phyloP scores from a whole-genome alignment of 2,329 filamentous ascomycete genomes.

The Aspergillus sergii region DNA sequence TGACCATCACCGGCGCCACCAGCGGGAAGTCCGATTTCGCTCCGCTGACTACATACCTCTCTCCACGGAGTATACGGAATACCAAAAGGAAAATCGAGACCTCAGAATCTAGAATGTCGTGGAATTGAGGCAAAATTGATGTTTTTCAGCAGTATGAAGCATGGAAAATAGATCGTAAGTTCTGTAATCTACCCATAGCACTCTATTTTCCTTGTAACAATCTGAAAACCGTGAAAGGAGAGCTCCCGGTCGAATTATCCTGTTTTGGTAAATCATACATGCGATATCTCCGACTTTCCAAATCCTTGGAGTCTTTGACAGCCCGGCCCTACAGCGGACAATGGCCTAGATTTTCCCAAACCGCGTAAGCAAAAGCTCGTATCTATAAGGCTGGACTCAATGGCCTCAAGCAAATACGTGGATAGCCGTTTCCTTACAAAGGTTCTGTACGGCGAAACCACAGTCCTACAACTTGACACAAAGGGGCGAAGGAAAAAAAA shows the following conservation, averaged over 20 bases:
- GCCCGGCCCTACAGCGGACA: neutral
- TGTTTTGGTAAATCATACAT: neutral
- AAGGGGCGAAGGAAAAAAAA: neutral
- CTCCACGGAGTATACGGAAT: neutral
- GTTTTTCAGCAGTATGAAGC: neutral
- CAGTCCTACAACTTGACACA: neutral
- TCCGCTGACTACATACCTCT: neutral
- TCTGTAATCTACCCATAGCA: neutral
- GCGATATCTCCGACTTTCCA: neutral
- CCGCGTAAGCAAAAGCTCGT: neutral
- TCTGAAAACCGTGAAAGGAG: neutral
- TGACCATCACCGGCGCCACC: neutral
- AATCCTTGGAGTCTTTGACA: neutral
- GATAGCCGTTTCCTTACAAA: neutral
- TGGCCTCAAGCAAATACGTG: neutral
- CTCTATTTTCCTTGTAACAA: neutral
- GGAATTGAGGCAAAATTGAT: neutral
- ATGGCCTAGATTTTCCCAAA: slow-evolving; percentile 1
- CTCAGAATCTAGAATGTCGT: neutral
- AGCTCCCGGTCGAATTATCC: neutral
- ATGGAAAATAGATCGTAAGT: neutral
- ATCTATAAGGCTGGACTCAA: neutral
- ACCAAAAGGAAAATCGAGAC: neutral
- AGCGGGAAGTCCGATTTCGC: neutral
- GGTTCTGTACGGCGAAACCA: neutral